Evolutionary conservation across 2,329 filamentous ascomycete genomes (phyloP).

Genomic region (Xylariomycetidae sp.): DNA sequence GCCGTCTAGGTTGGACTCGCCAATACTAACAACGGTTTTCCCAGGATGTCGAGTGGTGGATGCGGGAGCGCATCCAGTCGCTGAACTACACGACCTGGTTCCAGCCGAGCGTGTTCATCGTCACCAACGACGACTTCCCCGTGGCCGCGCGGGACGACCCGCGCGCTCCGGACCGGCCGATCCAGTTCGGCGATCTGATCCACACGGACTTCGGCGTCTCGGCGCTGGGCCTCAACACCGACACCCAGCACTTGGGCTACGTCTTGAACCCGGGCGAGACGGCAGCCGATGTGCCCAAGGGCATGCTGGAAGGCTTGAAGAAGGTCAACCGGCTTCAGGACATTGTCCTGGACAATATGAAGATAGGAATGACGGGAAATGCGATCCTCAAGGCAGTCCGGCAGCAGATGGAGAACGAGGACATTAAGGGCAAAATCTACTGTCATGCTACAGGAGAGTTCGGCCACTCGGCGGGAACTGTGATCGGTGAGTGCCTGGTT

Average conservation of each 20-base stretch:
- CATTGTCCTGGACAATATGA: constrained; percentile 38
- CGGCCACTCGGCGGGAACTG: constrained; percentile 42
- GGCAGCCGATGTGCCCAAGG: constrained; percentile 34
- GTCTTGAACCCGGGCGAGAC: constrained; percentile 38
- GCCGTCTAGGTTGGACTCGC: too few relatives aligned
- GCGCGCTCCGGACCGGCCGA: constrained; percentile 20
- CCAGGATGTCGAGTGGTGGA: constrained; percentile 44
- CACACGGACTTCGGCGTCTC: constrained; percentile 45
- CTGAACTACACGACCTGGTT: constrained; percentile 49
- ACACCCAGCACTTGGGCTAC: constrained; percentile 45
- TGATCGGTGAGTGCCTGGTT: constrained; percentile 41
- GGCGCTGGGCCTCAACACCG: constrained; percentile 41
- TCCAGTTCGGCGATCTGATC: constrained; percentile 39
- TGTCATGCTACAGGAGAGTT: constrained; percentile 45
- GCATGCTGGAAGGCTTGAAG: constrained; percentile 35
- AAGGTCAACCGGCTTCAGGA: constrained; percentile 44
- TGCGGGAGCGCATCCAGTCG: constrained; percentile 41
- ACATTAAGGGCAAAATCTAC: constrained; percentile 41
- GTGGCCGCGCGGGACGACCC: constrained; percentile 9
- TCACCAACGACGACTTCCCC: constrained; percentile 25
- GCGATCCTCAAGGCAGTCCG: constrained; percentile 34
- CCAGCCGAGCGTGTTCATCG: constrained; percentile 38
- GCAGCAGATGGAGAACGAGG: constrained; percentile 35
- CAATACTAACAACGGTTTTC: background rate
- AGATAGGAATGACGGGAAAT: constrained; percentile 37